phyloP scores from a whole-genome alignment of 768 basidiomycete species.

The Phaeolepiota aurea region DNA sequence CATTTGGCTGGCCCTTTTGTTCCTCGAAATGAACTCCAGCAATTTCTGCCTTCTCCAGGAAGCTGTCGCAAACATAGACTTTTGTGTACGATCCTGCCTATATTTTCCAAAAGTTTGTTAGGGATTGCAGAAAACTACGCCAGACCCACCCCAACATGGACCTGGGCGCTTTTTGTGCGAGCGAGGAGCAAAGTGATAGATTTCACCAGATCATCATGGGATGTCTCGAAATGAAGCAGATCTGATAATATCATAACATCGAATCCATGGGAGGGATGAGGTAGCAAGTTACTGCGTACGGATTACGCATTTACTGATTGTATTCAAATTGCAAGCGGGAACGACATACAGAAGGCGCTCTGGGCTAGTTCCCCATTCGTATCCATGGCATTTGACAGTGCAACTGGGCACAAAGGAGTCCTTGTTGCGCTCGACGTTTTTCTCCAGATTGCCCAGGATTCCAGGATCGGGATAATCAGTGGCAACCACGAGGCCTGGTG shows the following conservation, averaged over 20 bases:
- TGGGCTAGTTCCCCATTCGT: slow-evolving; percentile 58
- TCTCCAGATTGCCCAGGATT: slow-evolving; percentile 47
- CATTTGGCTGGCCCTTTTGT: neutral
- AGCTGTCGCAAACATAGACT: neutral
- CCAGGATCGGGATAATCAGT: slow-evolving; percentile 64
- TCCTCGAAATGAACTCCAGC: neutral
- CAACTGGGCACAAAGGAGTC: slow-evolving; percentile 26
- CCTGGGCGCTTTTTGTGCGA: slow-evolving; percentile 26
- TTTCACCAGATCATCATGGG: slow-evolving; percentile 46
- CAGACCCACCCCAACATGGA: slow-evolving; percentile 44
- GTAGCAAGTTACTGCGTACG: slow-evolving; percentile 14
- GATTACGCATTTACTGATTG: neutral
- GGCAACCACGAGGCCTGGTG: slow-evolving; percentile 46
- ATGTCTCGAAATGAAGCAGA: slow-evolving; percentile 58
- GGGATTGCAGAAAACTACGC: neutral
- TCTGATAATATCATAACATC: slow-evolving; percentile 64
- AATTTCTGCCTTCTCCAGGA: neutral
- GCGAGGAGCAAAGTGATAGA: slow-evolving; percentile 44
- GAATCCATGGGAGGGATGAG: slow-evolving; percentile 24
- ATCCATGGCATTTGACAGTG: slow-evolving; percentile 35
- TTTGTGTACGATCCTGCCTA: neutral
- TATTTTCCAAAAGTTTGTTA: neutral
- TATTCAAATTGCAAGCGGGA: neutral
- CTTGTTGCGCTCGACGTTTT: slow-evolving; percentile 47
- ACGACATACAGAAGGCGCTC: slow-evolving; percentile 32